phyloP scores from a whole-genome alignment of 2,329 filamentous ascomycete species.

The Pseudogymnoascus sp. region DNA sequence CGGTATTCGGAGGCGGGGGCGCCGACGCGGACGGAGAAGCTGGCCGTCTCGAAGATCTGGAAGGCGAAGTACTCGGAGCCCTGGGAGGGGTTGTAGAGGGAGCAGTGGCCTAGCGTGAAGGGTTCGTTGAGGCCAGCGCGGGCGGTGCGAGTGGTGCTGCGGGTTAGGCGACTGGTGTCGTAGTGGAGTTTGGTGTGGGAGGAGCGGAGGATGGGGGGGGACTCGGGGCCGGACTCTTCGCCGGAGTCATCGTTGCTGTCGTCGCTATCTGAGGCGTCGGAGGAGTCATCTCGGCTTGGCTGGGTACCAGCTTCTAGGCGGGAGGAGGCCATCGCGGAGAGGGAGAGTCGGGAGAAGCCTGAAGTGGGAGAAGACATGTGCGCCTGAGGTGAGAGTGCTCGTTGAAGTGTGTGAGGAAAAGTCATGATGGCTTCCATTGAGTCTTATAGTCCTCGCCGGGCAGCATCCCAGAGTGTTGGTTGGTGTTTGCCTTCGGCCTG shows the following conservation, averaged over 20 bases:
- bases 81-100: background rate
- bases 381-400: background rate
- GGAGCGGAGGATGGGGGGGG: background rate
- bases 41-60: slow-evolving; percentile 2
- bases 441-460: background rate
- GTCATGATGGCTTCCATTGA: background rate
- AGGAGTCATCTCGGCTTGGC: background rate
- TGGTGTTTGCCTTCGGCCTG: background rate
- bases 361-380: slow-evolving; percentile 7
- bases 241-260: background rate
- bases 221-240: background rate
- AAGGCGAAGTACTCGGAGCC: slow-evolving; percentile 5
- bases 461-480: background rate
- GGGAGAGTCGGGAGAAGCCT: slow-evolving; percentile 1
- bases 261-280: background rate
- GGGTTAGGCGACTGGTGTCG: background rate
- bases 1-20: background rate
- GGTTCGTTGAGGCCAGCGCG: background rate
- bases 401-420: background rate
- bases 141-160: background rate
- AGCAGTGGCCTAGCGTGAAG: slow-evolving; percentile 5
- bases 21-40: slow-evolving; percentile 1
- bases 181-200: background rate
- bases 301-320: background rate
- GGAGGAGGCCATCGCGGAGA: background rate